phyloP scores from a whole-genome alignment of 1,139 yeast species.

The Meyerozyma guilliermondii region DNA sequence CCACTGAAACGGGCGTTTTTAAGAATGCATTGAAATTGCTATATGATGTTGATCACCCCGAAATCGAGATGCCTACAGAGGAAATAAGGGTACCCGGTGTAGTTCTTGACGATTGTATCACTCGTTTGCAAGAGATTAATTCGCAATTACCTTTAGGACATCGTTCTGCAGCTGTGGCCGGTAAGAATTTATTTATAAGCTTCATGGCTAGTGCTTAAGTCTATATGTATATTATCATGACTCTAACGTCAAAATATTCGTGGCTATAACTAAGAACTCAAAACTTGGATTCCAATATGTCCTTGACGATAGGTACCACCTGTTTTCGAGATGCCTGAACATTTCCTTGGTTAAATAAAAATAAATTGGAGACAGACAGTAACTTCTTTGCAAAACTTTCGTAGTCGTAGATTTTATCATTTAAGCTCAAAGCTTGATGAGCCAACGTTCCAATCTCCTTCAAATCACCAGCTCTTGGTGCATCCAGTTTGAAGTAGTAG shows the following conservation, averaged over 20 bases:
- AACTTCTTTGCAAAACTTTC: conserved; percentile 5
- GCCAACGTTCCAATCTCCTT: conserved; percentile 22
- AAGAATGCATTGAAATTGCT: conserved; percentile 39
- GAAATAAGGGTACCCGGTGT: conserved; percentile 11
- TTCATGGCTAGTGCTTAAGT: conserved; percentile 8
- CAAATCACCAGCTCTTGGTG: conserved; percentile 12
- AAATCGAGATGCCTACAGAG: conserved; percentile 14
- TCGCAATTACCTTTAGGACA: neutral
- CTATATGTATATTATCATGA: neutral
- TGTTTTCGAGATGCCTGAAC: conserved; percentile 72
- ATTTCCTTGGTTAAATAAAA: conserved; percentile 48
- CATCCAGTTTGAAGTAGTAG: conserved; percentile 22
- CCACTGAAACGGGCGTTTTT: conserved; percentile 13
- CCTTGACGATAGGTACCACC: conserved; percentile 63
- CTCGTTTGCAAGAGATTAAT: conserved; percentile 9
- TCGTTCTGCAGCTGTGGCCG: neutral
- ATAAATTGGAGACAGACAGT: conserved; percentile 10
- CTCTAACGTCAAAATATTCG: no score
- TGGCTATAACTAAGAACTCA: conserved; percentile 1
- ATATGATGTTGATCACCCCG: conserved; percentile 19
- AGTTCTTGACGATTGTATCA: conserved; percentile 8
- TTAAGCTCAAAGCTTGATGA: conserved; percentile 22
- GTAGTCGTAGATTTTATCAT: conserved; percentile 10
- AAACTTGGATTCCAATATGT: conserved; percentile 18
- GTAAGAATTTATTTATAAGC: conserved; percentile 7